These are phyloP conservation scores for Mortierella sp. DNA, from an alignment of 371 early-diverging fungal species.

Conservation along the genomic window DNA sequence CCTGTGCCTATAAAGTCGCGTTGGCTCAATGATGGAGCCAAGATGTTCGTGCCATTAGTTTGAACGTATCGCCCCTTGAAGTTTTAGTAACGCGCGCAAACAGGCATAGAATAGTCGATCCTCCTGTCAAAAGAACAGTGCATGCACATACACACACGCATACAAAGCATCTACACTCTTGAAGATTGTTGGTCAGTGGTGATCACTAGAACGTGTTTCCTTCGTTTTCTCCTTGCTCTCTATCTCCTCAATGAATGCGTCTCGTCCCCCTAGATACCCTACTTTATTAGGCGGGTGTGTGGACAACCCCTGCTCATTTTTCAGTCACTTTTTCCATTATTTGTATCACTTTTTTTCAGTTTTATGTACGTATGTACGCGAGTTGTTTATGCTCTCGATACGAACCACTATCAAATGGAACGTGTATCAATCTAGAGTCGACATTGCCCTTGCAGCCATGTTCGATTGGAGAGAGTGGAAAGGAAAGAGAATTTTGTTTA, in stretches of 20 bases:
- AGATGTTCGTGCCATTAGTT: not conserved
- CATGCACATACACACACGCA: conserved; percentile 7
- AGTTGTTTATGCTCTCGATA: not conserved
- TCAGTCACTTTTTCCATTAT: not conserved
- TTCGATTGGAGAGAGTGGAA: not conserved
- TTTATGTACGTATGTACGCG: not conserved
- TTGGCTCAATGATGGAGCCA: not conserved
- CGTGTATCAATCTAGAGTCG: not conserved
- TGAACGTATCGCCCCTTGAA: not conserved
- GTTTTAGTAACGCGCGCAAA: not conserved
- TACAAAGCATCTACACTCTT: not conserved
- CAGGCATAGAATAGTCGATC: not conserved
- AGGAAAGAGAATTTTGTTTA: not conserved
- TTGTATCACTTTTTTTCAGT: not conserved
- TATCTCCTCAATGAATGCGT: conserved; percentile 1
- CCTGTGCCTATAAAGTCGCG: not conserved
- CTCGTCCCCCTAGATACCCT: not conserved
- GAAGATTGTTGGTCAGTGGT: not conserved
- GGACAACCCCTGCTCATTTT: conserved; percentile 4
- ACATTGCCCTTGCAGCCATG: not conserved
- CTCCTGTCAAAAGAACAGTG: conserved; percentile 1
- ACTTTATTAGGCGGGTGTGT: not conserved
- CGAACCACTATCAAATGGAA: not conserved
- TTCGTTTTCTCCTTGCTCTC: conserved; percentile 2
- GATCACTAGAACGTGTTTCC: not conserved